Base-by-base conservation (phyloP, 2,329 filamentous ascomycete genomes). In the Escovopsis sp. region DNA sequence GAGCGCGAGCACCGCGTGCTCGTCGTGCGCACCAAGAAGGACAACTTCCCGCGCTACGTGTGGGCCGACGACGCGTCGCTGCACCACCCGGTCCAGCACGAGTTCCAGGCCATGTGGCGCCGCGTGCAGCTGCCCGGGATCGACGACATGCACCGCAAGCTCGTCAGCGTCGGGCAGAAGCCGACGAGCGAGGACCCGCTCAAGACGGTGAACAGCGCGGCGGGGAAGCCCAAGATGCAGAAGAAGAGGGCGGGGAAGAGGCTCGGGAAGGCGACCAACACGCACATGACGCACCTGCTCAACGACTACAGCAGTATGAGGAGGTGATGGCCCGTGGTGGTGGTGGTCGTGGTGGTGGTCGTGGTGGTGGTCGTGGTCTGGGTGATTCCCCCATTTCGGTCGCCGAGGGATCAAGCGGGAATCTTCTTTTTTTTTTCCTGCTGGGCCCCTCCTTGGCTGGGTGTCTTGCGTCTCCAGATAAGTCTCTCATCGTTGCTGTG, bases 11-110 rank as follows among this genome's bases (percentile, higher is more conserved):
- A 88, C 55, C 81, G 81, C 59, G 71, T 96, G 37, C 71, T 96
- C 31, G 85, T 95, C 6, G 83, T 85, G 16, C 77, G 88, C 46
- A 88, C 88, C 43, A 93, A 91, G 64, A 96, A 96, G 66, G 89
- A 96, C 58, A 81, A 84, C 55, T 75, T 84, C 51, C 80, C 89
- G 2, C 79, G 81, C 53, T 84, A 82, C 66, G 79, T 98, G 41
- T 96, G 88, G 86, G 72, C 80, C 40, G 85, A 98, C 59, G 85
- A 94, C 53, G 75, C 86, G 12, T 80, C 77, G 11, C 72, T 94
- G 40, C 74, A 79, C 53, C 74, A 87, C 56, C 59, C 66, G 31
- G 79, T 96, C 51, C 87, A 95, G 55, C 65, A 74, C 8, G 86
- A 94, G 58, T 95, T 96, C 59, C 73, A 80, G 58, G 66, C 68